phyloP scores from a whole-genome alignment of 2,329 filamentous ascomycete species.

The Xylaria sp. region DNA sequence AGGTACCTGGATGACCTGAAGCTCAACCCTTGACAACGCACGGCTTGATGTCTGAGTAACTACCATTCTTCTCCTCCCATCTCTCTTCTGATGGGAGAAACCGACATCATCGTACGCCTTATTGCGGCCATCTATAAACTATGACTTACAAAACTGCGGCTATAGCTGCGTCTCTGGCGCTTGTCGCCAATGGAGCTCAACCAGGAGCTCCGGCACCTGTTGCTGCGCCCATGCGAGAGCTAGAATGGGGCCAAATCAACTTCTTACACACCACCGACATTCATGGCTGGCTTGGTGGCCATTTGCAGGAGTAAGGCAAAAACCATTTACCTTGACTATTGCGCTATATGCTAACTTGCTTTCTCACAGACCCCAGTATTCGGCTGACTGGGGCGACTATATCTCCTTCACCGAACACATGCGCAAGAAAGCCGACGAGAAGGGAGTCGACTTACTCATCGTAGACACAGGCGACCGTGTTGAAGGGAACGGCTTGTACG shows the following conservation, averaged over 20 bases:
- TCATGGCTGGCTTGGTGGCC: constrained; percentile 95
- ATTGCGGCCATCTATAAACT: constrained; percentile 23
- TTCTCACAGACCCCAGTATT: constrained; percentile 79
- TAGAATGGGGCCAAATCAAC: constrained; percentile 95
- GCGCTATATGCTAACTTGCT: constrained; percentile 1
- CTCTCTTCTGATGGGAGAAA: constrained; percentile 27
- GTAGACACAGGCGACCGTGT: constrained; percentile 94
- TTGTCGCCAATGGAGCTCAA: constrained; percentile 67
- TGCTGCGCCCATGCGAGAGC: constrained; percentile 81
- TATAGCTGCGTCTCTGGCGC: constrained; percentile 54
- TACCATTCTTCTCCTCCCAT: constrained; percentile 15
- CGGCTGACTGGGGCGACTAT: constrained; percentile 98
- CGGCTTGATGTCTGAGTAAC: constrained; percentile 1
- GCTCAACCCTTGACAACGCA: not conserved
- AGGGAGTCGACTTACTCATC: constrained; percentile 87
- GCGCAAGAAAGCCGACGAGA: constrained; percentile 78
- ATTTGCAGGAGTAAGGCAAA: constrained; percentile 82
- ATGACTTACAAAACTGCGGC: constrained; percentile 51
- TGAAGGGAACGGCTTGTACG: constrained; percentile 95
- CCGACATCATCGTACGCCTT: not conserved
- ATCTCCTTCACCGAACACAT: constrained; percentile 90
- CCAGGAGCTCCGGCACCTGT: constrained; percentile 83
- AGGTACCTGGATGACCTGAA: not conserved
- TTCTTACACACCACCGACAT: constrained; percentile 97
- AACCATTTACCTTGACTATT: not conserved